Conservation (phyloP, 108 stramenopile genomes). For the Cyclotella kingstonii region DNA sequence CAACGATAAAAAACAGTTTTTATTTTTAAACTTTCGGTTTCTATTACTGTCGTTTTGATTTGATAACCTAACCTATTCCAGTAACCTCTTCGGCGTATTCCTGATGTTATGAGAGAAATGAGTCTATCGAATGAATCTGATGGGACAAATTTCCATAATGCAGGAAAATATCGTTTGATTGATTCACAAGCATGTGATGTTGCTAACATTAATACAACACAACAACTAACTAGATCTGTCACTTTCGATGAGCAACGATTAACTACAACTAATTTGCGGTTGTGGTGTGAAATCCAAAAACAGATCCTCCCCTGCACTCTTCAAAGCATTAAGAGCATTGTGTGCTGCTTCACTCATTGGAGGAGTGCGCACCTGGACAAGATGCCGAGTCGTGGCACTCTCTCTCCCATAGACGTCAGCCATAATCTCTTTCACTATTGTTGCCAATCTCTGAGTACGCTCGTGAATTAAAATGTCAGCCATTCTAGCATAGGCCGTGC, state of each 20-base stretch:
- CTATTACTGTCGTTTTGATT: too few species aligned
- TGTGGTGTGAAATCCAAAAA: slow-evolving; percentile 54
- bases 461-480: slow-evolving; percentile 47
- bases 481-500: slow-evolving; percentile 68
- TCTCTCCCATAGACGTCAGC: slow-evolving; percentile 58
- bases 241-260: too few species aligned
- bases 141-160: too few species aligned
- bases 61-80: too few species aligned
- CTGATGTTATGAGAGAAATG: too few species aligned
- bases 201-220: not conserved
- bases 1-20: not conserved
- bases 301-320: slow-evolving; percentile 54
- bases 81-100: too few species aligned
- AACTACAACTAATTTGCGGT: slow-evolving; percentile 3
- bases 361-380: slow-evolving; percentile 62
- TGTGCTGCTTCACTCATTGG: slow-evolving; percentile 55
- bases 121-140: too few species aligned
- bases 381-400: slow-evolving; percentile 43
- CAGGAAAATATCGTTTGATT: too few species aligned
- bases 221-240: not conserved
- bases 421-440: slow-evolving; percentile 31
- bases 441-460: slow-evolving; percentile 40
- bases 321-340: slow-evolving; percentile 49
- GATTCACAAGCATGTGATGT: too few species aligned
- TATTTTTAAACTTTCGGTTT: too few species aligned